Base-by-base conservation (phyloP, 139 green algal genomes). In the Deuterostichococcus epilithicus region DNA sequence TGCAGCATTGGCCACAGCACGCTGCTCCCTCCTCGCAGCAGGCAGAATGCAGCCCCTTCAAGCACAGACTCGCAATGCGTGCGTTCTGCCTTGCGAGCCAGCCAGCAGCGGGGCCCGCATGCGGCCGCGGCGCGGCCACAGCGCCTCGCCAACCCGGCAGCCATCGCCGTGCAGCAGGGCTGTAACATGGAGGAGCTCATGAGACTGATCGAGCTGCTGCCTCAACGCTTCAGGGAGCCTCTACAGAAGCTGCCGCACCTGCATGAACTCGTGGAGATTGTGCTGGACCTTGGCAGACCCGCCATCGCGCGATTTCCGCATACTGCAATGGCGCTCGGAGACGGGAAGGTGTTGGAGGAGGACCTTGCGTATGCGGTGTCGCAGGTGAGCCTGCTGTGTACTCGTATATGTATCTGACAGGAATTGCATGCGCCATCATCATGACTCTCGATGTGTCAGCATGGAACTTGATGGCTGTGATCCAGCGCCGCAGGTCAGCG, bases 241-340 rank as follows among this genome's bases (percentile, higher is more conserved):
- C 52, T 63, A 28, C 52, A n/a, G 52, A 13, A 28, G 18, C 52
- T 30, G 52, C 52, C 10, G 52, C 52, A 63, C 20, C 37, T 63
- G 39, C 37, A 65, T 42, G 79, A 91, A 78, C 83, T 95, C 35
- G 72, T 95, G 20, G 88, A 98, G 86, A 82, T 98, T 15, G 89
- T 97, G 1, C 84, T 98, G 80, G 94, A 98, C 80, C 68, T 95
- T 28, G 94, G 94, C 0, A 44, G 94, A 34, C 82, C 81, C 23
- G 87, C 93, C 4, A 22, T 94, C 25, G 92, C 92, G 0, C 82
- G 94, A 2, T 96, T 98, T 45, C 84, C 87, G 1, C 35, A 38
- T 5, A 81, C 86, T 0, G 90, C 94, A 38, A 72, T 88, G n/a
- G 22, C 76, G 39, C 79, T 95, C 1, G 77, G 74, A 23, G 75